Evolutionary conservation across 2,329 filamentous ascomycete species (phyloP).

Genomic region (Cladorrhinum sp.): DNA sequence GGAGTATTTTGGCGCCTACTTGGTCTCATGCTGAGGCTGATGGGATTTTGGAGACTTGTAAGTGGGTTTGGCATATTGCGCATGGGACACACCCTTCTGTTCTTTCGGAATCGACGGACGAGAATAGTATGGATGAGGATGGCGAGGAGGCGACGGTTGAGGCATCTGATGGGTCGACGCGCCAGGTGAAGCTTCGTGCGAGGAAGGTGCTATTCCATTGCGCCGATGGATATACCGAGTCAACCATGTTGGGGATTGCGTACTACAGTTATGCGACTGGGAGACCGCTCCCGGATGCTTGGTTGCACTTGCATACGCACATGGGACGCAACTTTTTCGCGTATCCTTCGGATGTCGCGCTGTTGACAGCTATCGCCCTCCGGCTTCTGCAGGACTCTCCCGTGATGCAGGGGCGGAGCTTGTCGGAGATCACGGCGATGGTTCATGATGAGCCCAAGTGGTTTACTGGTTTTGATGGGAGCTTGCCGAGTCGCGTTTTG

Average conservation of each 20-base stretch:
- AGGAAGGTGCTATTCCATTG: conserved; percentile 83
- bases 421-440: conserved; percentile 51
- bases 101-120: conserved; percentile 31
- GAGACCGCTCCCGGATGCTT: conserved; percentile 75
- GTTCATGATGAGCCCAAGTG: conserved; percentile 67
- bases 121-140: conserved; percentile 42
- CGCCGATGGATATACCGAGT: conserved; percentile 94
- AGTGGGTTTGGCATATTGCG: conserved; percentile 83
- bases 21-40: conserved; percentile 83
- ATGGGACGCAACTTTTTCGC: conserved; percentile 93
- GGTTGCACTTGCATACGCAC: conserved; percentile 77
- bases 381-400: conserved; percentile 73
- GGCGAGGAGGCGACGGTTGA: conserved; percentile 43
- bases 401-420: conserved; percentile 32
- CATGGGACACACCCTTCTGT: conserved; percentile 54
- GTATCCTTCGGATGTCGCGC: conserved; percentile 82
- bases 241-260: conserved; percentile 79
- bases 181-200: conserved; percentile 5
- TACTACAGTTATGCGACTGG: conserved; percentile 94
- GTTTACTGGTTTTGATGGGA: conserved; percentile 82
- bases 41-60: conserved; percentile 79
- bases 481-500: conserved; percentile 81
- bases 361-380: conserved; percentile 73
- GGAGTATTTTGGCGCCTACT: conserved; percentile 82
- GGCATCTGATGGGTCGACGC: conserved; percentile 25